These are phyloP conservation scores for Colletotrichum sp. DNA, from an alignment of 2,329 filamentous ascomycete species.

Conservation along the genomic window DNA sequence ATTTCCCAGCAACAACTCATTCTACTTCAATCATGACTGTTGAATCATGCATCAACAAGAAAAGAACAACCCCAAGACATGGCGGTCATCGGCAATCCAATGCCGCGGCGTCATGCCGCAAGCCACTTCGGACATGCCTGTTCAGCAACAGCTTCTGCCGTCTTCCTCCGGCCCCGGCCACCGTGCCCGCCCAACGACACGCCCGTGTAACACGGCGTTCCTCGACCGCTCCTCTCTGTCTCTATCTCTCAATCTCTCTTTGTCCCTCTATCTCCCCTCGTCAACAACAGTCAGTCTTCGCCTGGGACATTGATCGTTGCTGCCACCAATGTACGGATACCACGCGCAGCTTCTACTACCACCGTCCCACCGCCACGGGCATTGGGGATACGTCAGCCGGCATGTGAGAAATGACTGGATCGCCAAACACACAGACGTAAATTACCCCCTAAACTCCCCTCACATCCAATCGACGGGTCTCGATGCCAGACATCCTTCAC, in stretches of 20 bases:
- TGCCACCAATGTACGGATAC: not conserved
- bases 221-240: not conserved
- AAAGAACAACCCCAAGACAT: not conserved
- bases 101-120: not conserved
- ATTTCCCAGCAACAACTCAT: not conserved
- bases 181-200: not conserved
- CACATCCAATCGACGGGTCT: not conserved
- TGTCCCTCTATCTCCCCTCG: not conserved
- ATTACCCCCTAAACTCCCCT: not conserved
- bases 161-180: not conserved
- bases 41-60: not conserved
- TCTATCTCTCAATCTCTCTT: not conserved
- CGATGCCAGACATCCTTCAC: conserved; percentile 8
- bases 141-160: not conserved
- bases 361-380: not conserved
- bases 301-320: not conserved
- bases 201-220: not conserved
- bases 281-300: not conserved
- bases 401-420: conserved; percentile 6
- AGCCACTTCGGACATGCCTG: not conserved
- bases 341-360: not conserved
- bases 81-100: not conserved
- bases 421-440: not conserved
- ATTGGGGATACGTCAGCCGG: not conserved
- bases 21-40: not conserved